Evolutionary conservation across 257 asterid species (phyloP).

Genomic region (Verbascum thapsus): DNA sequence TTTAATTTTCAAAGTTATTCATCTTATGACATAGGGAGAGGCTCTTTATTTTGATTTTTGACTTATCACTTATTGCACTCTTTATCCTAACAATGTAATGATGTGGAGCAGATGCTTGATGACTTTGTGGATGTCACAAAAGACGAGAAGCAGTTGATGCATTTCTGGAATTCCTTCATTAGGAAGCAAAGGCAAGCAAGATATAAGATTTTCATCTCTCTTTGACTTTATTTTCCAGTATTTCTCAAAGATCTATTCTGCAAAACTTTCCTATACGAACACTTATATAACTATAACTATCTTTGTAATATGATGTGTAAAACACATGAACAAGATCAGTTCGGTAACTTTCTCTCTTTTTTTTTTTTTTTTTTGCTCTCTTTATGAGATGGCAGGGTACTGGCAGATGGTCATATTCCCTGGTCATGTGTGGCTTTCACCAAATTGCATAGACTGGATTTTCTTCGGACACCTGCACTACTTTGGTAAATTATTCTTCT

Average conservation of each 20-base stretch:
- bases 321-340: slow-evolving; percentile 17
- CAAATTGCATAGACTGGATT: slow-evolving; percentile 63
- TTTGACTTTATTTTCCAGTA: slow-evolving; percentile 3
- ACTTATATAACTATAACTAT: background rate
- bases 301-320: background rate
- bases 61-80: slow-evolving; percentile 24
- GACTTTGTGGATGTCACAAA: slow-evolving; percentile 96
- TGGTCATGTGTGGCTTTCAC: slow-evolving; percentile 99
- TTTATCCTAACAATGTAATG: slow-evolving; percentile 14
- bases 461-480: slow-evolving; percentile 62
- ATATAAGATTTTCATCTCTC: slow-evolving; percentile 15
- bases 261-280: background rate
- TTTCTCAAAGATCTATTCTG: slow-evolving; percentile 18
- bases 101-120: slow-evolving; percentile 86
- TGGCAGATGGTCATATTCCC: slow-evolving; percentile 96
- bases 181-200: slow-evolving; percentile 82
- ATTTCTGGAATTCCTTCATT: slow-evolving; percentile 97
- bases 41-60: slow-evolving; percentile 12
- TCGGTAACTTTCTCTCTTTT: background rate
- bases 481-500: slow-evolving; percentile 59
- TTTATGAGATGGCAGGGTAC: slow-evolving; percentile 62
- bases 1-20: slow-evolving; percentile 9
- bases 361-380: slow-evolving; percentile 1
- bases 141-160: slow-evolving; percentile 95
- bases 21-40: slow-evolving; percentile 20